These are phyloP conservation scores for Gossypium australe DNA, from an alignment of 345 rosid genomes.

Conservation along the genomic window DNA sequence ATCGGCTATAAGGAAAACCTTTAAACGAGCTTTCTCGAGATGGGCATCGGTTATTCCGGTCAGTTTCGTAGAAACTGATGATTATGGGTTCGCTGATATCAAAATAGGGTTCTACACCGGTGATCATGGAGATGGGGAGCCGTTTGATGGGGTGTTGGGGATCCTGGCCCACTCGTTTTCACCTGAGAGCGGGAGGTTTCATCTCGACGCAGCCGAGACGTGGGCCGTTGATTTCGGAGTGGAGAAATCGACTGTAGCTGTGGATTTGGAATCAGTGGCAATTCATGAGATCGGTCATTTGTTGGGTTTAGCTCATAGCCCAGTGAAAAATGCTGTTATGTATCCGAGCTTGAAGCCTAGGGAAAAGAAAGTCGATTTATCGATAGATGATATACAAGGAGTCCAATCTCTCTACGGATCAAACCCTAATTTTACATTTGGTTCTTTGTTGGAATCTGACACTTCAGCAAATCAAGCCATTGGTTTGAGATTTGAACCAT, in stretches of 20 bases:
- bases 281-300: slow-evolving; percentile 84
- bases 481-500: slow-evolving; percentile 23
- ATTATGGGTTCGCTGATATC: slow-evolving; percentile 60
- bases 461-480: slow-evolving; percentile 41
- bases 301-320: slow-evolving; percentile 60
- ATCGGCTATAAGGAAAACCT: slow-evolving; percentile 33
- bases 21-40: slow-evolving; percentile 47
- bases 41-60: slow-evolving; percentile 81
- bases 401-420: slow-evolving; percentile 76
- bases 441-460: slow-evolving; percentile 54
- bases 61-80: slow-evolving; percentile 46
- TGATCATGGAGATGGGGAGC: slow-evolving; percentile 86
- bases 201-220: slow-evolving; percentile 70
- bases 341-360: slow-evolving; percentile 83
- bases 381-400: slow-evolving; percentile 58
- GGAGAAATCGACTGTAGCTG: slow-evolving; percentile 60
- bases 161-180: slow-evolving; percentile 77
- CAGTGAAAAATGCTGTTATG: slow-evolving; percentile 72
- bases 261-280: slow-evolving; percentile 84
- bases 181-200: slow-evolving; percentile 73
- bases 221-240: slow-evolving; percentile 66
- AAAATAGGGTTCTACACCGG: slow-evolving; percentile 72
- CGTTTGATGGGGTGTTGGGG: slow-evolving; percentile 83
- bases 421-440: slow-evolving; percentile 58
- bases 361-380: slow-evolving; percentile 49